These are phyloP conservation scores for Erodium trifolium DNA, from an alignment of 441 rosid species.

Conservation along the genomic window DNA sequence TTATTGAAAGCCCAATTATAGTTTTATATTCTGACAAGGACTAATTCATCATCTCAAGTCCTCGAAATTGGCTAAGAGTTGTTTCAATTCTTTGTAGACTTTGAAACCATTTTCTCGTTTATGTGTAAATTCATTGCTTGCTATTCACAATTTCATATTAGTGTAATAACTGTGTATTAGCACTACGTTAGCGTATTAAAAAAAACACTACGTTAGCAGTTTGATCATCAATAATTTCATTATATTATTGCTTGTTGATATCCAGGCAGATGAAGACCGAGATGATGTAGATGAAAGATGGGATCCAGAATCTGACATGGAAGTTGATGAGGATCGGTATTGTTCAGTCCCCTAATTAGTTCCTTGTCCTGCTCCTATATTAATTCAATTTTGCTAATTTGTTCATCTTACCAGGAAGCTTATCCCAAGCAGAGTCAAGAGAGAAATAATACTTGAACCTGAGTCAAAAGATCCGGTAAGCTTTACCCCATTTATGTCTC, in stretches of 20 bases:
- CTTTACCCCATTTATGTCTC: not conserved
- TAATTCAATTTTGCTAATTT: slow-evolving; percentile 18
- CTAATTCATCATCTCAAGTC: too few species aligned
- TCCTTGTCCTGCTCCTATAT: not conserved
- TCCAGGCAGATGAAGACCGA: slow-evolving; percentile 54
- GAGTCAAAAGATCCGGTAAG: slow-evolving; percentile 56
- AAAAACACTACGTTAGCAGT: not conserved
- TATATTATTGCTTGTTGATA: slow-evolving; percentile 12
- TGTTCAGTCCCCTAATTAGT: slow-evolving; percentile 6
- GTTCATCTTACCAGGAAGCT: slow-evolving; percentile 44
- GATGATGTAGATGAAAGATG: slow-evolving; percentile 51
- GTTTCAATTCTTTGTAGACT: not conserved
- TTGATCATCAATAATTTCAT: not conserved
- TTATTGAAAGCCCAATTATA: too few species aligned
- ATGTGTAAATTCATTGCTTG: not conserved
- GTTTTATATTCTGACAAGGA: too few species aligned
- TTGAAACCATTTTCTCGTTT: not conserved
- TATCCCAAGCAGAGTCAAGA: slow-evolving; percentile 62
- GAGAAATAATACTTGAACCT: slow-evolving; percentile 50
- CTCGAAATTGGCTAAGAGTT: not conserved
- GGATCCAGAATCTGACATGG: slow-evolving; percentile 58
- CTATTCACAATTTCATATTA: not conserved
- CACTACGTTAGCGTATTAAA: not conserved
- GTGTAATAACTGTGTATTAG: too few species aligned
- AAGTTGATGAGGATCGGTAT: slow-evolving; percentile 52